Conservation (phyloP, 2,329 filamentous ascomycete species). For the Coleophoma cylindrospora region DNA sequence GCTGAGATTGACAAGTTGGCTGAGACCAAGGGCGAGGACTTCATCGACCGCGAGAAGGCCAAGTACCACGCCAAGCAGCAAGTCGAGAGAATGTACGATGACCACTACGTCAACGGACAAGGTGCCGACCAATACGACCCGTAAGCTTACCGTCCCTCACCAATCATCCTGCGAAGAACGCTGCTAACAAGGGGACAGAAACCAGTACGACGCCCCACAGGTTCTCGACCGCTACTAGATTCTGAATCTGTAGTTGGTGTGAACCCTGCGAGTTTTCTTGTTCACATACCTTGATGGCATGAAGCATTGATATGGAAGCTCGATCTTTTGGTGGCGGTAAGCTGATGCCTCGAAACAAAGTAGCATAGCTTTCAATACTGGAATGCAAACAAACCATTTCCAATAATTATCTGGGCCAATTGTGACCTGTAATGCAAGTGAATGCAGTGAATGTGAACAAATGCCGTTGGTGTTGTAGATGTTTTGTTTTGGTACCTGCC, state of each 20-base stretch:
- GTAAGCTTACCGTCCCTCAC: conserved; percentile 32
- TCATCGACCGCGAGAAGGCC: conserved; percentile 51
- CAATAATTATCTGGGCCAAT: no score
- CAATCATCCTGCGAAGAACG: neutral
- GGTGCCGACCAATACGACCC: conserved; percentile 51
- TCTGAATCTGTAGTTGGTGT: neutral
- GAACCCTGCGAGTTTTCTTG: neutral
- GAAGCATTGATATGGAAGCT: no score
- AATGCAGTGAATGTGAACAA: no score
- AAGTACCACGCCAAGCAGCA: conserved; percentile 54
- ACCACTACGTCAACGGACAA: conserved; percentile 48
- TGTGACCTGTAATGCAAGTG: no score
- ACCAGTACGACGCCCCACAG: conserved; percentile 20
- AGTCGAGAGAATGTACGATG: conserved; percentile 54
- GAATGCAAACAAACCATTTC: no score
- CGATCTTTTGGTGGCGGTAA: no score
- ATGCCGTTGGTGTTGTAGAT: no score
- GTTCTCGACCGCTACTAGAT: conserved; percentile 15
- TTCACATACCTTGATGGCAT: no score
- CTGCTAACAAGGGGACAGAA: neutral
- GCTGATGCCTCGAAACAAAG: no score
- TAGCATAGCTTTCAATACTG: no score
- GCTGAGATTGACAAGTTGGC: conserved; percentile 72
- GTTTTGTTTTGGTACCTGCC: no score
- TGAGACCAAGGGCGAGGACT: conserved; percentile 65